Conservation (phyloP, 2,329 filamentous ascomycete genomes). For the Botrytis aclada region DNA sequence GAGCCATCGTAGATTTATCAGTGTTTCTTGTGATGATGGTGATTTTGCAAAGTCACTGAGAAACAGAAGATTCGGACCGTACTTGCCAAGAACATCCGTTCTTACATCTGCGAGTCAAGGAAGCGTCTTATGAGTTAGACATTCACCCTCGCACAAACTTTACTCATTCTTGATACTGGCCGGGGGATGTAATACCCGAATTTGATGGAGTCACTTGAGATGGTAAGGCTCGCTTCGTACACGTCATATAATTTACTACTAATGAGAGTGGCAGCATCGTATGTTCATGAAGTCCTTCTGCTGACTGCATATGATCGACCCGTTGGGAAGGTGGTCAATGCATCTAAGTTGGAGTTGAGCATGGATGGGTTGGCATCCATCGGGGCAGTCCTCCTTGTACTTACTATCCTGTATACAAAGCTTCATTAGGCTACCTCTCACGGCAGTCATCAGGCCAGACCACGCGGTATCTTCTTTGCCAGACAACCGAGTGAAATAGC, state of each 20-base stretch:
- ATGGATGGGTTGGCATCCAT: conserved; percentile 28
- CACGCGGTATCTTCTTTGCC: conserved; percentile 6
- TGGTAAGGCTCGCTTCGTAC: background rate
- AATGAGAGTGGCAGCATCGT: conserved; percentile 17
- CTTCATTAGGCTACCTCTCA: conserved; percentile 24
- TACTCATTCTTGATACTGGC: background rate
- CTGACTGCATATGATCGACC: conserved; percentile 20
- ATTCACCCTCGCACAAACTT: background rate
- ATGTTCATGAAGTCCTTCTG: conserved; percentile 21
- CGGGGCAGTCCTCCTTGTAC: conserved; percentile 21
- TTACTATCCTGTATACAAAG: conserved; percentile 24
- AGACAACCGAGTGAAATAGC: conserved; percentile 10
- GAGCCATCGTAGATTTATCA: background rate
- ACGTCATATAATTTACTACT: conserved; percentile 17
- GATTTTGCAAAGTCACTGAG: background rate
- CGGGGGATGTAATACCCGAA: conserved; percentile 6
- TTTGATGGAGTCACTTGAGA: conserved; percentile 3
- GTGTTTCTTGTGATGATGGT: background rate
- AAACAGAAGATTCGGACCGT: background rate
- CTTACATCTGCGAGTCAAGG: background rate
- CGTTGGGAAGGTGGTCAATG: conserved; percentile 21
- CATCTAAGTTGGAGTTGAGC: conserved; percentile 21
- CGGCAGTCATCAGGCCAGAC: conserved; percentile 27
- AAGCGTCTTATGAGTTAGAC: conserved; percentile 5
- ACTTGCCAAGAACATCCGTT: background rate